Percentiles rank a stretch among this genome's conserved stretches.
These are phyloP conservation scores for Colletotrichum phormii DNA, from an alignment of 2,329 filamentous ascomycete genomes.

Conservation along the genomic window DNA sequence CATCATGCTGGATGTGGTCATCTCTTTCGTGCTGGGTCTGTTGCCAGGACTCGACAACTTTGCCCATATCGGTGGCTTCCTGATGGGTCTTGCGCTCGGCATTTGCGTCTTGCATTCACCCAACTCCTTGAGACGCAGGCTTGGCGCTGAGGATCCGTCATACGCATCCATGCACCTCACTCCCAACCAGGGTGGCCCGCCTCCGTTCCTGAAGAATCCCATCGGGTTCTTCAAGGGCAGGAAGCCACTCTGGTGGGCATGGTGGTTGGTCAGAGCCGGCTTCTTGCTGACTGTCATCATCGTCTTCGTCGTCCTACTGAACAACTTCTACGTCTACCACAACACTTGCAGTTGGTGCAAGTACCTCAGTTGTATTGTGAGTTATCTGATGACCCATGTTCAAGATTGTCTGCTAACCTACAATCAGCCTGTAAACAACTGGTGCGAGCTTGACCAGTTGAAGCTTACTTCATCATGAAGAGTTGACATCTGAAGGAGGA, in stretches of 20 bases:
- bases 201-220: slow-evolving; percentile 70
- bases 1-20: slow-evolving; percentile 84
- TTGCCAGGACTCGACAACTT: slow-evolving; percentile 97
- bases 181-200: slow-evolving; percentile 56
- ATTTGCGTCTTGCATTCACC: slow-evolving; percentile 91
- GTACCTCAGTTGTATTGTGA: slow-evolving; percentile 91
- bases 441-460: slow-evolving; percentile 67
- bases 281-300: slow-evolving; percentile 84
- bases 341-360: slow-evolving; percentile 92
- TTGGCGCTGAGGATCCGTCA: slow-evolving; percentile 73
- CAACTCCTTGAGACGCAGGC: slow-evolving; percentile 78
- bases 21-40: slow-evolving; percentile 92
- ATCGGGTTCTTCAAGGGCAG: slow-evolving; percentile 90
- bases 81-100: slow-evolving; percentile 90
- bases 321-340: slow-evolving; percentile 89
- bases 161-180: slow-evolving; percentile 76
- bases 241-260: slow-evolving; percentile 95
- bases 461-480: slow-evolving; percentile 16
- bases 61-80: slow-evolving; percentile 93
- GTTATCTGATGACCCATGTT: slow-evolving; percentile 50
- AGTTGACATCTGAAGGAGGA: neutral
- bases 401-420: neutral
- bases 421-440: slow-evolving; percentile 70
- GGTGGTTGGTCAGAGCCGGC: slow-evolving; percentile 89
- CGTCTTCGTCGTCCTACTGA: slow-evolving; percentile 85